phyloP scores from a whole-genome alignment of 2,329 filamentous ascomycete genomes.

The Ustulina deusta region DNA sequence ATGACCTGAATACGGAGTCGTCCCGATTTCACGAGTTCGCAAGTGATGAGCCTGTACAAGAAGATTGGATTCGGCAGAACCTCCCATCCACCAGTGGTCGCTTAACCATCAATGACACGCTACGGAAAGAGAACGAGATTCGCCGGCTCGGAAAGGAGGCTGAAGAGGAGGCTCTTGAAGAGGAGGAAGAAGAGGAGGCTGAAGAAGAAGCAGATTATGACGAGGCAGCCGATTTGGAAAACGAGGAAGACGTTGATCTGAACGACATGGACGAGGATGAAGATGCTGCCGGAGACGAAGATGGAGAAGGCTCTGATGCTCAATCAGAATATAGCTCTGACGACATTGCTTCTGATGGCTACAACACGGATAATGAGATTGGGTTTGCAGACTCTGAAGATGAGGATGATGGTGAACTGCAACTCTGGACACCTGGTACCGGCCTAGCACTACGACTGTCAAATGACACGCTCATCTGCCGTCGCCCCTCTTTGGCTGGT shows the following conservation, averaged over 20 bases:
- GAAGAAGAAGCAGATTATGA: slow-evolving; percentile 62
- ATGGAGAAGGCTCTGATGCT: slow-evolving; percentile 61
- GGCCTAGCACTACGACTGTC: slow-evolving; percentile 55
- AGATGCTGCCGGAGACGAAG: slow-evolving; percentile 58
- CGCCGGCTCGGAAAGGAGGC: slow-evolving; percentile 87
- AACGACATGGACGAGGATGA: slow-evolving; percentile 65
- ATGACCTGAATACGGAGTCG: slow-evolving; percentile 65
- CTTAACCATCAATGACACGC: slow-evolving; percentile 88
- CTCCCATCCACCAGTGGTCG: slow-evolving; percentile 72
- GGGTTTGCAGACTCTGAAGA: slow-evolving; percentile 78
- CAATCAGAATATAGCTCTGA: slow-evolving; percentile 69
- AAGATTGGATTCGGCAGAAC: slow-evolving; percentile 88
- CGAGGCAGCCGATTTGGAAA: slow-evolving; percentile 51
- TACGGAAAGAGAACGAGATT: slow-evolving; percentile 90
- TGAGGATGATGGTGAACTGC: slow-evolving; percentile 71
- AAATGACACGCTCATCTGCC: slow-evolving; percentile 53
- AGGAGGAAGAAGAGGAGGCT: slow-evolving; percentile 70
- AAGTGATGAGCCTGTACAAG: slow-evolving; percentile 81
- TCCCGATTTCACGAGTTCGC: slow-evolving; percentile 91
- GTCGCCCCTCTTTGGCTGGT: slow-evolving; percentile 57
- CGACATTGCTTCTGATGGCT: slow-evolving; percentile 71
- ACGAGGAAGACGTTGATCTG: slow-evolving; percentile 61
- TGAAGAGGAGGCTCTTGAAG: slow-evolving; percentile 85
- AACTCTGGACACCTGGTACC: slow-evolving; percentile 66
- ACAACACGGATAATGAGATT: slow-evolving; percentile 79